Evolutionary conservation across 139 green algal species (phyloP).

Genomic region (Coelastrella sp.): DNA sequence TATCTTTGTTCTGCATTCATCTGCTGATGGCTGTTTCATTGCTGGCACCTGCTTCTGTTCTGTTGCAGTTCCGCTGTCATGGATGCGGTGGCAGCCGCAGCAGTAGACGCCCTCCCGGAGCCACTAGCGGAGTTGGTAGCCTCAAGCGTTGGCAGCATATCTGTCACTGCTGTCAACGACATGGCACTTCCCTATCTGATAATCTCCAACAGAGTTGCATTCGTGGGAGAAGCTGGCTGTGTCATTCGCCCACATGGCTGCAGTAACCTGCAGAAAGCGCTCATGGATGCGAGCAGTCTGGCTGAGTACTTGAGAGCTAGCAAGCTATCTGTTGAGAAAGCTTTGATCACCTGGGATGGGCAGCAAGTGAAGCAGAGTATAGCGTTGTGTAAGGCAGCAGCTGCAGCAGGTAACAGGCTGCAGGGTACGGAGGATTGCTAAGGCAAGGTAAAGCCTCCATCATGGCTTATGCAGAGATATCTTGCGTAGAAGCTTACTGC

Average conservation of each 20-base stretch:
- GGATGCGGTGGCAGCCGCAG: conserved; percentile 21
- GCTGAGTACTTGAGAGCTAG: not conserved
- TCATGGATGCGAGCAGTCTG: not conserved
- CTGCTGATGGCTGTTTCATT: too few relatives aligned
- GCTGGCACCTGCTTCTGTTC: too few relatives aligned
- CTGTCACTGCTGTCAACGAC: conserved; percentile 26
- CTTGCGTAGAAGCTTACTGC: too few relatives aligned
- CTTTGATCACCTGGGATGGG: not conserved
- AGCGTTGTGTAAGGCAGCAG: not conserved
- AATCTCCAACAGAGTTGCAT: conserved; percentile 21
- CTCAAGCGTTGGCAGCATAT: conserved; percentile 2
- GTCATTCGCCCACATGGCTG: conserved; percentile 31
- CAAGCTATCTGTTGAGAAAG: conserved; percentile 7
- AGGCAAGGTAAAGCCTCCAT: too few relatives aligned
- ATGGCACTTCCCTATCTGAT: conserved; percentile 9
- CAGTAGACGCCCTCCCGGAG: conserved; percentile 15
- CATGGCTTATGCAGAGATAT: too few relatives aligned
- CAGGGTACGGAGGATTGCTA: conserved; percentile 9
- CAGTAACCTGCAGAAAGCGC: not conserved
- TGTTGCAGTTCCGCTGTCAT: conserved; percentile 3
- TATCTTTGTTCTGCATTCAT: too few relatives aligned
- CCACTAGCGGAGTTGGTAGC: conserved; percentile 17
- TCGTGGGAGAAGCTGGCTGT: conserved; percentile 10
- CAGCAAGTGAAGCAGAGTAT: conserved; percentile 40
- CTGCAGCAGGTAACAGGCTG: conserved; percentile 28